These are phyloP conservation scores for Zymoseptoria tritici DNA, from an alignment of 2,329 filamentous ascomycete species.

Conservation along the genomic window DNA sequence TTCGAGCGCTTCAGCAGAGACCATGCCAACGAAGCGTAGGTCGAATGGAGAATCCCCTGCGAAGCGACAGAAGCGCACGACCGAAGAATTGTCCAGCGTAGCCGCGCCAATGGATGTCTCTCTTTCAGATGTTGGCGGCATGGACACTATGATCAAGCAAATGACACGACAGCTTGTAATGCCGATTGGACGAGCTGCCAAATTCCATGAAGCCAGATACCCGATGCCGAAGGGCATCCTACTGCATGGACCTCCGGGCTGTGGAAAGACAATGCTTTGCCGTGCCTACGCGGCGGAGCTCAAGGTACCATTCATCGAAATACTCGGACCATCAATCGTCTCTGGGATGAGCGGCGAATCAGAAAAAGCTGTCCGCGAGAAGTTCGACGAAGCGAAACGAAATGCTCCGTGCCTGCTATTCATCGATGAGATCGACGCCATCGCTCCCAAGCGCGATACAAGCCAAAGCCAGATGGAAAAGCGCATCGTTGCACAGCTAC, in stretches of 20 bases:
- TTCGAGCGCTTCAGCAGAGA: constrained; percentile 19
- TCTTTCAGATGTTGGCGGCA: constrained; percentile 66
- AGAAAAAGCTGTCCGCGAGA: constrained; percentile 75
- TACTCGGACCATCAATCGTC: constrained; percentile 74
- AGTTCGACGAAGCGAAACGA: constrained; percentile 80
- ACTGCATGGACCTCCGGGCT: constrained; percentile 75
- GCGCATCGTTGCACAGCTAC: constrained; percentile 72
- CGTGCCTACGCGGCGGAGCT: constrained; percentile 70
- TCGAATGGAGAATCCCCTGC: constrained; percentile 58
- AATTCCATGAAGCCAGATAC: constrained; percentile 58
- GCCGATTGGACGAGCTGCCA: constrained; percentile 61
- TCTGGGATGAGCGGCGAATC: constrained; percentile 85
- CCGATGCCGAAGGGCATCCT: constrained; percentile 68
- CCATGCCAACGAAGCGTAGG: constrained; percentile 45
- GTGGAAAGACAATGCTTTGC: constrained; percentile 78
- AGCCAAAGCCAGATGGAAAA: constrained; percentile 85
- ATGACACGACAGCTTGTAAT: constrained; percentile 65
- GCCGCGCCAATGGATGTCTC: constrained; percentile 58
- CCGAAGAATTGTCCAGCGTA: constrained; percentile 38
- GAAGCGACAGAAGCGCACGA: constrained; percentile 52
- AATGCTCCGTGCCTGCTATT: constrained; percentile 85
- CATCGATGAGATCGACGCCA: constrained; percentile 86
- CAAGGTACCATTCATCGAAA: constrained; percentile 69
- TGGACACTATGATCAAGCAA: constrained; percentile 63
- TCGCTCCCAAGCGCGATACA: constrained; percentile 77